These are phyloP conservation scores for Sparassis latifolia DNA, from an alignment of 1,284 basidiomycete genomes.

Conservation along the genomic window DNA sequence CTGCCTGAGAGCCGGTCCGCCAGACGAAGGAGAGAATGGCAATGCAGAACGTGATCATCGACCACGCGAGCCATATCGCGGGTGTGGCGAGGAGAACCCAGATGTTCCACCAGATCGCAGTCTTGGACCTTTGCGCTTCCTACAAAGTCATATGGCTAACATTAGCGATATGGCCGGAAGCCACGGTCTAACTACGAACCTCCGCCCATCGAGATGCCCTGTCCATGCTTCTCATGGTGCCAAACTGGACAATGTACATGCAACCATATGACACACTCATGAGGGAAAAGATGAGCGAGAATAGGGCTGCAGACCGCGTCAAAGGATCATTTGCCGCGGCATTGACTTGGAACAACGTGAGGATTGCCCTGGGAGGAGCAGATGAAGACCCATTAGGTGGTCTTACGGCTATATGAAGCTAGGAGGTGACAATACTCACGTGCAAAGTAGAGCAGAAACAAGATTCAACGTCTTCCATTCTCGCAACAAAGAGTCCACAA, in stretches of 20 bases:
- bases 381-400: neutral
- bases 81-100: constrained; percentile 76
- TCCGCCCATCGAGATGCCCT: constrained; percentile 73
- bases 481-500: constrained; percentile 60
- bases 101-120: constrained; percentile 70
- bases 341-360: constrained; percentile 68
- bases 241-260: constrained; percentile 70
- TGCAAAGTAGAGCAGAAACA: constrained; percentile 62
- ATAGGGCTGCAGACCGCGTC: constrained; percentile 57
- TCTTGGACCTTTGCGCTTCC: constrained; percentile 63
- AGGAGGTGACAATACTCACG: constrained; percentile 37
- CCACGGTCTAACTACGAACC: constrained; percentile 29
- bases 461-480: constrained; percentile 79
- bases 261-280: constrained; percentile 75
- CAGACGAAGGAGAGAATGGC: constrained; percentile 70
- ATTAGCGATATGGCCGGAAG: neutral
- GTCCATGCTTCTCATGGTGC: constrained; percentile 74
- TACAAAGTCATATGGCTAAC: constrained; percentile 19
- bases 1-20: constrained; percentile 51
- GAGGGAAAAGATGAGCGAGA: constrained; percentile 62
- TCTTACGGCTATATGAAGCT: neutral
- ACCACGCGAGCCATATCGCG: constrained; percentile 71
- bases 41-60: constrained; percentile 62
- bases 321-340: constrained; percentile 55
- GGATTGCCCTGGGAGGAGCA: constrained; percentile 46